Conservation (phyloP, 768 basidiomycete species). For the Cystofilobasidium capitatum region DNA sequence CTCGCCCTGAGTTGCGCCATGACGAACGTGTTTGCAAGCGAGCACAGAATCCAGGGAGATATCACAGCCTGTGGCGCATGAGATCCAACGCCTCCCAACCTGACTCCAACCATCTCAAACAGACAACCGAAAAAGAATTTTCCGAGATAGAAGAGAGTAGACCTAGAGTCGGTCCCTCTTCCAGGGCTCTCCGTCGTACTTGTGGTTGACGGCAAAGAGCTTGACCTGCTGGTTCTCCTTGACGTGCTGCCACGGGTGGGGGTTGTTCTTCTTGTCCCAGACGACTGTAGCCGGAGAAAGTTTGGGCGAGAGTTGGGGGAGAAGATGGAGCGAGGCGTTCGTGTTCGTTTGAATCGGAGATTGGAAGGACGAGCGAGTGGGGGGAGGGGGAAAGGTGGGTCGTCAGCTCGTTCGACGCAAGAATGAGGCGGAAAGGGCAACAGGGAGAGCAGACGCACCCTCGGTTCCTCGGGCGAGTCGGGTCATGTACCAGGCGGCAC, state of each 20-base stretch:
- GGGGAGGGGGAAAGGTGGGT: neutral
- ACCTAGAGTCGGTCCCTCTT: conserved; percentile 1
- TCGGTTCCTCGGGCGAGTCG: conserved; percentile 29
- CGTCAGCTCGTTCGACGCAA: neutral
- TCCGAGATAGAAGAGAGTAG: neutral
- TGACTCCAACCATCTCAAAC: no score
- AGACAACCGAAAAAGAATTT: neutral
- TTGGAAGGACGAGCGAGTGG: neutral
- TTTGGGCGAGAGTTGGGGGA: neutral
- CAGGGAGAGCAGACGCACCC: neutral
- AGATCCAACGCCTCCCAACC: no score
- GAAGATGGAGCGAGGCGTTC: neutral
- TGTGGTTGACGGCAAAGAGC: conserved; percentile 29
- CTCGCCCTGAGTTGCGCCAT: no score
- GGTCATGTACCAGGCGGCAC: conserved; percentile 26
- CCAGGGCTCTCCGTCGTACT: conserved; percentile 27
- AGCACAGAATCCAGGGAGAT: no score
- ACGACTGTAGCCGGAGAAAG: conserved; percentile 1
- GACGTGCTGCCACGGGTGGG: conserved; percentile 32
- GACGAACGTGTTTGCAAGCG: no score
- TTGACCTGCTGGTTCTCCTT: conserved; percentile 31
- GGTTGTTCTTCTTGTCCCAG: conserved; percentile 30
- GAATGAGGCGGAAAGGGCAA: neutral
- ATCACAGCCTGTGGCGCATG: no score
- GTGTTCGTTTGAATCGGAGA: neutral